These are phyloP conservation scores for Cyclanthera cordifolia DNA, from an alignment of 306 rosid species.

Conservation along the genomic window DNA sequence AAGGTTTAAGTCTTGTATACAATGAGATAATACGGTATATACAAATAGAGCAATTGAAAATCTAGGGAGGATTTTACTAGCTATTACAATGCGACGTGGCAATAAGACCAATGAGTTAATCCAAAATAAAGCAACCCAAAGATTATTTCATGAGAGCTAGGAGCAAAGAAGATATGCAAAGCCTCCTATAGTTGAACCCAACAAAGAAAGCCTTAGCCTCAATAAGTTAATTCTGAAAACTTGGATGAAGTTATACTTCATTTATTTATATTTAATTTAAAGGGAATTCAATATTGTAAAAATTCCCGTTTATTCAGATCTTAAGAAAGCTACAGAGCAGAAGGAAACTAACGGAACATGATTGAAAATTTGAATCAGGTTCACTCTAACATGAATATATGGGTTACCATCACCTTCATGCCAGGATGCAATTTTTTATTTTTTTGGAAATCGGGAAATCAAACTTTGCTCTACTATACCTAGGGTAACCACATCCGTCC, in stretches of 20 bases:
- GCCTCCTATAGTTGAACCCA: not conserved
- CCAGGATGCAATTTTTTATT: conserved; percentile 5
- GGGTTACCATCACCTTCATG: conserved; percentile 1
- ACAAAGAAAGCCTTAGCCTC: not conserved
- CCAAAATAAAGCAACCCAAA: not conserved
- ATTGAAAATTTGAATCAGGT: not conserved
- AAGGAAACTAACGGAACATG: not conserved
- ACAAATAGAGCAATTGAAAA: too few relatives aligned
- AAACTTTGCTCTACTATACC: too few relatives aligned
- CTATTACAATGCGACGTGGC: not conserved
- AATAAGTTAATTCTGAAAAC: not conserved
- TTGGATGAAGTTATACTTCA: not conserved
- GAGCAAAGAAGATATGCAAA: not conserved
- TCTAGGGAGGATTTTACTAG: not conserved
- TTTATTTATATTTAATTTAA: not conserved
- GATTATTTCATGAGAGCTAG: not conserved
- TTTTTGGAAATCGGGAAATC: too few relatives aligned
- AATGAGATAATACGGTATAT: too few relatives aligned
- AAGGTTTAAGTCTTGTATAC: too few relatives aligned
- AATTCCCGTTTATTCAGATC: not conserved
- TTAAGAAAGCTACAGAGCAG: not conserved
- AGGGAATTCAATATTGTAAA: not conserved
- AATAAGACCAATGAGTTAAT: not conserved
- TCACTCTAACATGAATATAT: not conserved
- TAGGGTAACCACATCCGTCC: too few relatives aligned